phyloP scores from a whole-genome alignment of 2,329 filamentous ascomycete genomes.

The Epichloe hybrida region DNA sequence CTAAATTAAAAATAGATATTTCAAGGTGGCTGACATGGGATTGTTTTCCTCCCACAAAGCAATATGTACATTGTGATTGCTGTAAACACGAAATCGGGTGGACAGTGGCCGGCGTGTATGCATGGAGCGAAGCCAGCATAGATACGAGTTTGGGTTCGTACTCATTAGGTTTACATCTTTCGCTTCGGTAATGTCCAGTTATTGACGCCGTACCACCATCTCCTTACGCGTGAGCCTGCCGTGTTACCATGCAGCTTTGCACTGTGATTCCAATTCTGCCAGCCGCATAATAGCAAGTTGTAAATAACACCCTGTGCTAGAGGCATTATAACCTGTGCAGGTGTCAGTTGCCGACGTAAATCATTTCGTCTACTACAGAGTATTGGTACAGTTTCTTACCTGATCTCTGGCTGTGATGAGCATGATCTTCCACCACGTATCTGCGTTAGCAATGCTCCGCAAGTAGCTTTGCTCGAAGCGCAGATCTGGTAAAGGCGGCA shows the following conservation, averaged over 20 bases:
- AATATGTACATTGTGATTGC: background rate
- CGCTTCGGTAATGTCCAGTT: slow-evolving; percentile 67
- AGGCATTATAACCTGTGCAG: slow-evolving; percentile 61
- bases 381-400: slow-evolving; percentile 31
- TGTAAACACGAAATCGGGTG: background rate
- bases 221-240: slow-evolving; percentile 60
- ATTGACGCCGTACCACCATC: slow-evolving; percentile 95
- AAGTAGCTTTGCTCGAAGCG: slow-evolving; percentile 98
- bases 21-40: background rate
- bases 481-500: slow-evolving; percentile 68
- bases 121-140: background rate
- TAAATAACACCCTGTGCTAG: slow-evolving; percentile 81
- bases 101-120: background rate
- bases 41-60: background rate
- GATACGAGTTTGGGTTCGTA: background rate
- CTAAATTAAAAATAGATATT: background rate
- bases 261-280: slow-evolving; percentile 78
- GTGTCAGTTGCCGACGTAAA: slow-evolving; percentile 1
- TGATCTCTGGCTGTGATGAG: slow-evolving; percentile 85
- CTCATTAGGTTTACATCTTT: slow-evolving; percentile 8
- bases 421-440: slow-evolving; percentile 64
- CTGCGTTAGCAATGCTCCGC: slow-evolving; percentile 67
- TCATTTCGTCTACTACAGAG: background rate
- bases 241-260: slow-evolving; percentile 64
- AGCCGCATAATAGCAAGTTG: slow-evolving; percentile 72